Percentiles rank a stretch among this genome's conserved stretches.
Evolutionary conservation across 1,284 basidiomycete species (phyloP).

Genomic region (Leccinum subrobustum): DNA sequence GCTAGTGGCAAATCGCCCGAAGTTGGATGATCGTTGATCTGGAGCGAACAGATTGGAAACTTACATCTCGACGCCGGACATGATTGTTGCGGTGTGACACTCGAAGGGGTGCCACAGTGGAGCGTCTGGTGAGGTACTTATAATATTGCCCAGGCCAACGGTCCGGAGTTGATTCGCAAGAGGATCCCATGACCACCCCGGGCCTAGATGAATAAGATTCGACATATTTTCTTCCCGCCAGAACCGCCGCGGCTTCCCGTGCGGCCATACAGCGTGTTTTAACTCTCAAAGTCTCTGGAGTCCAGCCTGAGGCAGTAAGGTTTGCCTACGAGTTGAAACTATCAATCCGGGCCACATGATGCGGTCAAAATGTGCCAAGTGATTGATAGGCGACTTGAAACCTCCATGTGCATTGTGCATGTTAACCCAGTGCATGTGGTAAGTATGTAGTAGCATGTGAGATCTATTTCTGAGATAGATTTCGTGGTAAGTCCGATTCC

Average conservation of each 20-base stretch:
- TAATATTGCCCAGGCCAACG: slow-evolving; percentile 3
- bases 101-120: background rate
- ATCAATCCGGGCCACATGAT: background rate
- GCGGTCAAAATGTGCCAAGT: background rate
- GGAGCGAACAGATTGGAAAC: slow-evolving; percentile 13
- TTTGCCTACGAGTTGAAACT: background rate
- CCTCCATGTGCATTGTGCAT: background rate
- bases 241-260: slow-evolving; percentile 20
- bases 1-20: slow-evolving; percentile 25
- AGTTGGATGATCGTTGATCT: background rate
- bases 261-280: background rate
- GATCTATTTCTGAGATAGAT: background rate
- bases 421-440: background rate
- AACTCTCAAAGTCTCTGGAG: background rate
- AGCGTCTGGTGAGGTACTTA: slow-evolving; percentile 19
- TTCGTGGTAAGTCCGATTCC: background rate
- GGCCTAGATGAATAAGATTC: background rate
- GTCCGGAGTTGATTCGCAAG: slow-evolving; percentile 7
- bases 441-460: background rate
- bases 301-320: background rate
- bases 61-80: slow-evolving; percentile 63
- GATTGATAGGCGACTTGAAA: background rate
- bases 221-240: slow-evolving; percentile 4
- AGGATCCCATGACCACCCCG: slow-evolving; percentile 22
- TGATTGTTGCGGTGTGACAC: slow-evolving; percentile 18